A percentile compares a stretch with the other conserved stretches of the same genome.
Evolutionary conservation across 2,329 filamentous ascomycete species (phyloP).

Genomic region (Stachybotrys chlorohalonatus): DNA sequence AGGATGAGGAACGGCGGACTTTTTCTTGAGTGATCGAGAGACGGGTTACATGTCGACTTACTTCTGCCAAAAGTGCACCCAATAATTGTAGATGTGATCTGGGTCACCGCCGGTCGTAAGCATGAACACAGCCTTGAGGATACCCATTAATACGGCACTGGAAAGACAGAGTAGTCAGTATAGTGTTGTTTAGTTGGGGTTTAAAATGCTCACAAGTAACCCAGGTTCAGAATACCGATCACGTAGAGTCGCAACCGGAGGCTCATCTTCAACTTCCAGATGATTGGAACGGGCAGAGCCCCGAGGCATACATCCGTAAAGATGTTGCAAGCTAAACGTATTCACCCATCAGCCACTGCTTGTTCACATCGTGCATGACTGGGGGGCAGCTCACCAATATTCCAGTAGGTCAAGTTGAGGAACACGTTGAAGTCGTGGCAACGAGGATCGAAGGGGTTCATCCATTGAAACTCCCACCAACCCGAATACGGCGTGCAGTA

Average conservation of each 20-base stretch:
- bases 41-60: constrained; percentile 2
- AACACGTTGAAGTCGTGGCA: constrained; percentile 10
- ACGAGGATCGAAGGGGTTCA: constrained; percentile 11
- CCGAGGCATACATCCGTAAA: constrained; percentile 1
- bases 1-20: not conserved
- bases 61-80: constrained; percentile 14
- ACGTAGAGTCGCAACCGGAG: not conserved
- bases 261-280: constrained; percentile 1
- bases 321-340: not conserved
- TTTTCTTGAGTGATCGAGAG: not conserved
- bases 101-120: constrained; percentile 15
- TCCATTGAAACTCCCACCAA: constrained; percentile 16
- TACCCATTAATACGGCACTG: constrained; percentile 17
- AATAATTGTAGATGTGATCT: constrained; percentile 15
- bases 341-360: not conserved
- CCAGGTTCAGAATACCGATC: constrained; percentile 13
- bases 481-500: constrained; percentile 13
- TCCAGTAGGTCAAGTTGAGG: constrained; percentile 11
- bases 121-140: constrained; percentile 19
- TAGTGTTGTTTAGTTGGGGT: too few relatives aligned
- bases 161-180: not conserved
- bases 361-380: not conserved
- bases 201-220: constrained; percentile 14
- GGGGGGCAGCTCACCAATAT: constrained; percentile 9
- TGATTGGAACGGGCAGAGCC: not conserved